Conservation (phyloP, 805 yeast genomes). For the Metschnikowia matae region DNA sequence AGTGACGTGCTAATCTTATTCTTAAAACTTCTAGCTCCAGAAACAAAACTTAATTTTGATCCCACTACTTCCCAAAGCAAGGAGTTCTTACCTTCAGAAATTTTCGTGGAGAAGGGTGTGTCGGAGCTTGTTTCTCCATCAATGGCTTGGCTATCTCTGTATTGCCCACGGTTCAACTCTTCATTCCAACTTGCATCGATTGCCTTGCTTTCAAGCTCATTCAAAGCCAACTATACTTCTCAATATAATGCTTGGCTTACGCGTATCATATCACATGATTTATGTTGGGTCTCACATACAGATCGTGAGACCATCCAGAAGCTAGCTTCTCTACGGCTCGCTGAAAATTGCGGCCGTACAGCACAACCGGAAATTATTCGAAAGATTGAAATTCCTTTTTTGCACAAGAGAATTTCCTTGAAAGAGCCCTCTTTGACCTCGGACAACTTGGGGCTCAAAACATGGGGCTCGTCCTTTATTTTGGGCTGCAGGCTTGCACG, state of each 20-base stretch:
- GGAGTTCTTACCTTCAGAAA: conserved; percentile 13
- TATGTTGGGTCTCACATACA: conserved; percentile 42
- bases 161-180: conserved; percentile 32
- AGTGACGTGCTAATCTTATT: conserved; percentile 39
- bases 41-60: conserved; percentile 49
- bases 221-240: conserved; percentile 25
- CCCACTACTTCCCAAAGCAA: conserved; percentile 7
- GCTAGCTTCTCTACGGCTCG: conserved; percentile 58
- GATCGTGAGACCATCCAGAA: conserved; percentile 44
- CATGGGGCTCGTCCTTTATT: conserved; percentile 91
- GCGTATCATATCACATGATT: conserved; percentile 42
- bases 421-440: conserved; percentile 83
- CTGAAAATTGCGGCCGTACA: conserved; percentile 81
- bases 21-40: conserved; percentile 47
- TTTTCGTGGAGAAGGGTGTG: conserved; percentile 35
- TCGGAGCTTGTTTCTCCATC: conserved; percentile 21
- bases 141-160: conserved; percentile 41
- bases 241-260: conserved; percentile 49
- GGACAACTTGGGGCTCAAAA: conserved; percentile 85
- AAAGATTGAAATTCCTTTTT: conserved; percentile 36
- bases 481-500: conserved; percentile 51
- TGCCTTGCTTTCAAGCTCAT: conserved; percentile 25
- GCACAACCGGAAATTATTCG: conserved; percentile 73
- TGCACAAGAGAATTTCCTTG: conserved; percentile 31
- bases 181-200: conserved; percentile 20